Percentiles rank a stretch among this genome's conserved stretches.
Evolutionary conservation across 176 grass and related monocot species (phyloP).

Genomic region (Guadua angustifolia): DNA sequence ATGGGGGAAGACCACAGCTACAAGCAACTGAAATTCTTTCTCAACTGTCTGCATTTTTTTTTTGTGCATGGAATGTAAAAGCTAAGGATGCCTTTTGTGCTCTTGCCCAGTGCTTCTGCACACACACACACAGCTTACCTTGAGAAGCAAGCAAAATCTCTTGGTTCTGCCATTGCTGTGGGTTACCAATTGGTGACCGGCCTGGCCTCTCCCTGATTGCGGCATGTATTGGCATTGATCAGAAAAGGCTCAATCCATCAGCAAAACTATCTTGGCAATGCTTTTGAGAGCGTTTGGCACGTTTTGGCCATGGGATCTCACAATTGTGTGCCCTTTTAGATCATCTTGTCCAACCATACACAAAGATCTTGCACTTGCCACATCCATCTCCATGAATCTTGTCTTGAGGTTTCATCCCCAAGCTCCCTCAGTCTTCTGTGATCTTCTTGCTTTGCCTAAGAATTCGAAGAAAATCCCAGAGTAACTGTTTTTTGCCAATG

Average conservation of each 20-base stretch:
- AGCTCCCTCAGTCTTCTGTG: not conserved
- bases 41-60: not conserved
- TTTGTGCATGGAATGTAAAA: not conserved
- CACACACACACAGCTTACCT: too few relatives aligned
- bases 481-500: not conserved
- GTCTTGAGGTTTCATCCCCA: not conserved
- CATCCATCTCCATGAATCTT: slow-evolving; percentile 6
- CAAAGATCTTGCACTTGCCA: not conserved
- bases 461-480: not conserved
- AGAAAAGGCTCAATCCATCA: not conserved
- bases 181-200: not conserved
- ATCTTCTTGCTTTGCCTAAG: not conserved
- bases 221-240: slow-evolving; percentile 23
- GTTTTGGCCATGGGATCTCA: not conserved
- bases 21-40: slow-evolving; percentile 39
- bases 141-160: not conserved
- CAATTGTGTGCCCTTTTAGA: not conserved
- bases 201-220: slow-evolving; percentile 25
- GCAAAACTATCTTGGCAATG: not conserved
- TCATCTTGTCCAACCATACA: slow-evolving; percentile 1
- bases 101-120: too few relatives aligned
- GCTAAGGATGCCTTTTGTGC: slow-evolving; percentile 4
- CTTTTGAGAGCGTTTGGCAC: slow-evolving; percentile 19
- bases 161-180: slow-evolving; percentile 28
- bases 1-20: slow-evolving; percentile 11